Base-by-base conservation (phyloP, 176 grass and related monocot genomes). In the Lolium multiflorum region DNA sequence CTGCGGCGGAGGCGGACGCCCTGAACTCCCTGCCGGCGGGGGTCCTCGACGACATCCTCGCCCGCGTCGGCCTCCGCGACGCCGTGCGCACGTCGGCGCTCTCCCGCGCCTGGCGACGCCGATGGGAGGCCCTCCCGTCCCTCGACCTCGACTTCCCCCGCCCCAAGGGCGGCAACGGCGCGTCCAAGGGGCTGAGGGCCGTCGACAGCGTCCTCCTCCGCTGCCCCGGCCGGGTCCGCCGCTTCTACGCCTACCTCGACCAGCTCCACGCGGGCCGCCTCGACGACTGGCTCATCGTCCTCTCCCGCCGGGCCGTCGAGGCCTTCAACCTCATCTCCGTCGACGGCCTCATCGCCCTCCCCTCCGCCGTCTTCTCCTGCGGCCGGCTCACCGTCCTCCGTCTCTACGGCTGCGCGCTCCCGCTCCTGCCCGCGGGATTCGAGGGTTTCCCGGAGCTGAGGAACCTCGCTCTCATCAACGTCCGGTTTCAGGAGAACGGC, bases 41-140 rank as follows among this genome's bases (percentile, higher is more conserved):
- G 5, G 46, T 59, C 63, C 54, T 84, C n/a, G 66, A 83, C 28
- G 64, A 39, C 5, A 71, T 78, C 64, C 81, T 89, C 41, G 4
- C 52, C 63, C 72, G 74, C 51, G 41, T 79, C 64, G 24, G 6
- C 25, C 62, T 89, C 87, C 59, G n/a, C 2, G 78, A 75, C 58
- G 86, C 48, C 47, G 86, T 87, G 15, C 86, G 69, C 28, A 87
- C 78, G 4, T 87, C 68, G 46, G 70, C 85, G 31, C 46, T 87
- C 58, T 81, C 85, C 21, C 85, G 85, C 56, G 28, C 68, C 44
- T 87, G 85, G 85, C 85, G 81, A 20, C 81, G 38, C 80, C 87
- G 87, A 0, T 79, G 81, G 81, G 74, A 70, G 64, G 58, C 73
- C 54, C 16, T 83, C 81, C 63, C 74, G 9, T 17, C 13, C 25